Evolutionary conservation across 306 rosid genomes (phyloP), one percentile per base, ranked within the genome.

Genomic region (Castanopsis chinensis): DNA sequence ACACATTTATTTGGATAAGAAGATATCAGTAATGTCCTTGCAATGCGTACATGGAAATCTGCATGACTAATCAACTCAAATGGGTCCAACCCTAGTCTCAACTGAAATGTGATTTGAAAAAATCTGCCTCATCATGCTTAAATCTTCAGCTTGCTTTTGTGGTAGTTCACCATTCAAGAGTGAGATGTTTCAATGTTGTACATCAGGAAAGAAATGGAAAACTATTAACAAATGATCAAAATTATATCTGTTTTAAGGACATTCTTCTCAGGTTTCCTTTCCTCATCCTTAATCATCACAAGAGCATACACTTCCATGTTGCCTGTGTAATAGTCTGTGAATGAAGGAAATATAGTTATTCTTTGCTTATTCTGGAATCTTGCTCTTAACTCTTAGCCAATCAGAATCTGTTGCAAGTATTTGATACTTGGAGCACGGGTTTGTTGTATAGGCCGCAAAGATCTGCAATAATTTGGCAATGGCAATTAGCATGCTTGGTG

Each of bases 401-500:
- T 63, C 54, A 32, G 51, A 65, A 53, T 61, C 59, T 54, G 74
- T 53, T 60, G 78, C 60, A 6, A 5, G 14, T 71, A n/a, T 80
- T 72, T 72, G 32, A 74, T 45, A 73, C 20, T 68, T 28, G 69
- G 45, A 67, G 33, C 17, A 4, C 79, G 76, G 75, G 23, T 83
- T 57, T 69, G 71, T 86, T 35, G 74, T 68, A 19, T 82, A 94
- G 99, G 98, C 98, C 8, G 99, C 99, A 61, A 95, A 95, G 80
- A 82, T 95, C 63, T 95, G 99, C 86, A 95, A 95, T 76, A 95
- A 95, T 84, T 81, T 95, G 89, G 94, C 99, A 78, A 30, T 95
- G 92, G 94, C 95, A 80, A 91, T 95, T 76, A 95, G 99, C 69
- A 95, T 95, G 98, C 87, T 95, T 79, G 99, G 99, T 77, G 78